Evolutionary conservation across 176 grass and related monocot genomes (phyloP), one percentile per base, ranked within the genome.

Genomic region (Cocos nucifera): DNA sequence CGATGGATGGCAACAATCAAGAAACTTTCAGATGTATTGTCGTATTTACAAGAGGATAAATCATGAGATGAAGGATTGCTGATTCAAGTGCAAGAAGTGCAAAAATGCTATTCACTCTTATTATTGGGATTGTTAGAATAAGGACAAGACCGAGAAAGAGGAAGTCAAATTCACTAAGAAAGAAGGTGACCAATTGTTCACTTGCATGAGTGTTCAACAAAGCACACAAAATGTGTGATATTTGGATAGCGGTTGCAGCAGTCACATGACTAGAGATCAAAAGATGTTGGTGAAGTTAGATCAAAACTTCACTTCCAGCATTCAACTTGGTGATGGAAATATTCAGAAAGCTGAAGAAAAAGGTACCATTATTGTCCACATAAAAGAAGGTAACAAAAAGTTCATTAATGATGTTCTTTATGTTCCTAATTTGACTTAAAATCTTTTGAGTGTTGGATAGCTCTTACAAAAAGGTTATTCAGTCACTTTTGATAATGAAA

Each of bases 271-370:
- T 1, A 25, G 59, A 25, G 15, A 30, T 3, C 19, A 32, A 0
- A 17, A 61, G 9, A 0, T 28, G 3, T 72, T 72, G 32, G 4
- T 22, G 8, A 4, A 72, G 18, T 19, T 72, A 3, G 44, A 61
- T 53, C 39, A 72, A 19, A 61, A 9, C 3, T 29, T 10, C 17
- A 63, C 35, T 10, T 53, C 60, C 1, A 10, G 1, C 20, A 17
- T 73, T 15, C 27, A 73, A 3, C 58, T 73, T 21, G 58, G 49
- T 18, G 58, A 73, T 24, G 25, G 59, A 6, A 63, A 73, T 15
- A 3, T 53, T 14, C 4, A 63, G 3, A 21, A 63, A 4, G 59
- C 55, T 22, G 22, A 63, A 63, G 70, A 50, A 54, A 63, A 35
- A 55, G 49, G 58, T 8, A 53, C 19, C 17, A 16, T 63, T 23